Evolutionary conservation across 129 eudicot species (phyloP).

Genomic region (Flaveria ramosissima): DNA sequence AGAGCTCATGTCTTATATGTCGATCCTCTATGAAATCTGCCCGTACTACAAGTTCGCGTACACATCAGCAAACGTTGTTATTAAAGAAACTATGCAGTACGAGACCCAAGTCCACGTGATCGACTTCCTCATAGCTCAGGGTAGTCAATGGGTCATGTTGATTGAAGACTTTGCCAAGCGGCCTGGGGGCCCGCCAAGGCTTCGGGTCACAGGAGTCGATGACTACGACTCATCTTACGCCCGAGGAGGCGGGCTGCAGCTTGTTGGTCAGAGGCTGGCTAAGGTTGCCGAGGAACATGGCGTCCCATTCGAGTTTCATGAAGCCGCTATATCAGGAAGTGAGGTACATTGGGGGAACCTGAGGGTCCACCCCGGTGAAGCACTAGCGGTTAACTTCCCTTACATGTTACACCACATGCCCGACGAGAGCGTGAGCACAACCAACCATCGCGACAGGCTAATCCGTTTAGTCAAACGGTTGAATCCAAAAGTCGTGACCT

Average conservation of each 20-base stretch:
- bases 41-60: conserved; percentile 55
- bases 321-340: conserved; percentile 57
- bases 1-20: conserved; percentile 49
- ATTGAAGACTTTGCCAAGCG: conserved; percentile 45
- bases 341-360: conserved; percentile 50
- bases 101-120: conserved; percentile 52
- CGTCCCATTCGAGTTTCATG: conserved; percentile 71
- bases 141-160: conserved; percentile 59
- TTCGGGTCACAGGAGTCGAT: conserved; percentile 59
- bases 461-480: conserved; percentile 50
- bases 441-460: conserved; percentile 55
- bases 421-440: conserved; percentile 57
- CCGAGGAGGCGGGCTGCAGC: conserved; percentile 55
- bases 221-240: conserved; percentile 57
- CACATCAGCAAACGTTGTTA: conserved; percentile 44
- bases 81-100: conserved; percentile 44
- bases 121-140: conserved; percentile 53
- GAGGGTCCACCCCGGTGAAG: conserved; percentile 44
- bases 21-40: conserved; percentile 43
- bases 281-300: conserved; percentile 53
- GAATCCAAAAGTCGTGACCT: conserved; percentile 49
- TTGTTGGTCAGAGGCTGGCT: conserved; percentile 48
- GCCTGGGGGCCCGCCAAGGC: conserved; percentile 56
- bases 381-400: conserved; percentile 56
- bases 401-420: conserved; percentile 74